These are phyloP conservation scores for Tetrastigma voinierianum DNA, from an alignment of 164 flowering plant species.

Conservation along the genomic window DNA sequence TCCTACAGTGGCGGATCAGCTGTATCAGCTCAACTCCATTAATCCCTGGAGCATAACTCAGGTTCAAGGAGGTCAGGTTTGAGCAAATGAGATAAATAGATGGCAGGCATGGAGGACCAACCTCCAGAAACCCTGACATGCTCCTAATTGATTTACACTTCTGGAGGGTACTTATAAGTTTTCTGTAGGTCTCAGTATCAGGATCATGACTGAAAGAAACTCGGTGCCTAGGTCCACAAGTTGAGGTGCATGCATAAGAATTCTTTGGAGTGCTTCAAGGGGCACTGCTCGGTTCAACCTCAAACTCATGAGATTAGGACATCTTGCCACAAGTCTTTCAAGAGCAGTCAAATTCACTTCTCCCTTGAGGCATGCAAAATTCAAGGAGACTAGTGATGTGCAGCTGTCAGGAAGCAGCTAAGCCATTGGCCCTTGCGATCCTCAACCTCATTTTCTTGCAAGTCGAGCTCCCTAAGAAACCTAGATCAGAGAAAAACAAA, in stretches of 20 bases:
- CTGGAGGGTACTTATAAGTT: conserved; percentile 31
- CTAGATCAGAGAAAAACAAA: conserved; percentile 25
- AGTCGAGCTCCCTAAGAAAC: conserved; percentile 76
- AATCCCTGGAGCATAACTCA: conserved; percentile 78
- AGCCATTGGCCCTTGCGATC: conserved; percentile 83
- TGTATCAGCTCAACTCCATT: conserved; percentile 46
- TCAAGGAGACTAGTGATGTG: conserved; percentile 73
- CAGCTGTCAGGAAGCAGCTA: conserved; percentile 68
- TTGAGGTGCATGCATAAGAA: conserved; percentile 68
- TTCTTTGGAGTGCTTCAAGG: conserved; percentile 49
- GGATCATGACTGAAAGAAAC: conserved; percentile 51
- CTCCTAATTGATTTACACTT: conserved; percentile 60
- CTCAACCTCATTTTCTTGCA: conserved; percentile 82
- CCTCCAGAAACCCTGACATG: conserved; percentile 84
- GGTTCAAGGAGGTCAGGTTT: conserved; percentile 67
- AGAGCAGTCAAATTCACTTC: conserved; percentile 66
- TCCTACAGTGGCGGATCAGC: conserved; percentile 57
- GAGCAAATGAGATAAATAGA: conserved; percentile 59
- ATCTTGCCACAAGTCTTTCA: conserved; percentile 79
- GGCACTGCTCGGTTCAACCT: conserved; percentile 69
- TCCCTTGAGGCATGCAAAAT: conserved; percentile 82
- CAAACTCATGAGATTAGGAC: conserved; percentile 64
- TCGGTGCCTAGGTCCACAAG: conserved; percentile 73
- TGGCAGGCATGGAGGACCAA: conserved; percentile 46
- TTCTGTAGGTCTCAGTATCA: conserved; percentile 38